Evolutionary conservation across 2,329 filamentous ascomycete species (phyloP).

Genomic region (Raffaelea albimanens): DNA sequence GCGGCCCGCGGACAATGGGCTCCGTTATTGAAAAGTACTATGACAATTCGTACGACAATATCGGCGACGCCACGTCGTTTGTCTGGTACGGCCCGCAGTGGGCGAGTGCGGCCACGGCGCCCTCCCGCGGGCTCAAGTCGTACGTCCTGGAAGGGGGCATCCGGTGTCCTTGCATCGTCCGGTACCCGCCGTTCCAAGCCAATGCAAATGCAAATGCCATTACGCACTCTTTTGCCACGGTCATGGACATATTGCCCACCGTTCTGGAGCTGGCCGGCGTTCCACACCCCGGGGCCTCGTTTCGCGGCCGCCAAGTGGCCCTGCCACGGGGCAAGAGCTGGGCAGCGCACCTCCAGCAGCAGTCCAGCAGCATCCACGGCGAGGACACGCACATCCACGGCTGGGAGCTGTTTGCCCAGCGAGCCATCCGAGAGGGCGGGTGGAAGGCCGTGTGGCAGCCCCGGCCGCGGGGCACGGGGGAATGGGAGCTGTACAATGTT

Average conservation of each 20-base stretch:
- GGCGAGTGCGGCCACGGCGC: constrained; percentile 27
- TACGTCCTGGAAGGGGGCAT: constrained; percentile 39
- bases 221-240: constrained; percentile 39
- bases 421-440: no score
- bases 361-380: no score
- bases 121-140: constrained; percentile 19
- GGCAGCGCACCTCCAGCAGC: no score
- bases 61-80: constrained; percentile 43
- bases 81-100: constrained; percentile 49
- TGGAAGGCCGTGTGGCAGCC: no score
- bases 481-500: no score
- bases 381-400: no score
- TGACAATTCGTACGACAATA: constrained; percentile 44
- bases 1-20: no score
- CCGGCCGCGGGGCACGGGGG: no score
- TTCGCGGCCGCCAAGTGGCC: constrained; percentile 23
- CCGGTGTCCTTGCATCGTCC: no score
- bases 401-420: no score
- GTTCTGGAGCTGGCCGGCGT: constrained; percentile 37
- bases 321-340: constrained; percentile 18
- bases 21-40: constrained; percentile 44
- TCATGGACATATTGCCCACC: constrained; percentile 41
- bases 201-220: no score
- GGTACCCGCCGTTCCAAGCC: no score
- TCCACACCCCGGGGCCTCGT: constrained; percentile 42